Base-by-base conservation (phyloP, 2,329 filamentous ascomycete species). In the Alternaria triticina region DNA sequence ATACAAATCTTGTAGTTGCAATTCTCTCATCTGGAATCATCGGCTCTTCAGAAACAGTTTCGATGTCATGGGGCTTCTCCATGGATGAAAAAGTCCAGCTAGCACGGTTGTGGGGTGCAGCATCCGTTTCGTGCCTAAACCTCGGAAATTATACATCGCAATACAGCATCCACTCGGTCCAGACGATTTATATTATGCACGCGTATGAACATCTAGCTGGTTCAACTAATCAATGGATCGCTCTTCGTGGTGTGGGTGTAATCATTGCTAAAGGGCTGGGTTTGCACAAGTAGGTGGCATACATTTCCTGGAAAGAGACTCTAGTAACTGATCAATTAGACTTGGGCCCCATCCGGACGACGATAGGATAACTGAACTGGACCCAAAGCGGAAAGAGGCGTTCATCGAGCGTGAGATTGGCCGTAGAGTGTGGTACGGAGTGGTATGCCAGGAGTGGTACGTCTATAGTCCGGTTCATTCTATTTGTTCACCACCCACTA, bases 151-250 rank as follows among this genome's bases (percentile, higher is more conserved):
- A 82, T 62, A 83, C 82, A 54, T 83, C 78, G 68, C 68, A 73
- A 59, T 69, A 70, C 54, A 57, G 80, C 71, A 64, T 81, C 72
- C 66, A 75, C 65, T 64, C 75, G 0, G 77, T 85, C 4, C 81
- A 86, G 67, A 80, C 84, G 5, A 83, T 86, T 43, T 74, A 82
- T 10, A 82, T 81, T 1, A 73, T 84, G 28, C 84, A 84, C n/a
- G 82, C 84, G 4, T 82, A 82, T 9, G 84, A 83, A 9, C 84
- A 86, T 70, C 72, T 84, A 15, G 77, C 86, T 1, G 84, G 84
- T 1, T 82, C 81, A 23, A 83, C 83, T 7, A 84, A 84, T 64
- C 82, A 81, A 45, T 83, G 84, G 62, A 81, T 79, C 5, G 81
- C 84, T 2, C 77, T 83, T 20, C 76, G 85, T 9, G 82, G 81